Percentiles rank a stretch among this genome's conserved stretches.
phyloP scores from a whole-genome alignment of 164 flowering plant genomes.

The Piper longum region DNA sequence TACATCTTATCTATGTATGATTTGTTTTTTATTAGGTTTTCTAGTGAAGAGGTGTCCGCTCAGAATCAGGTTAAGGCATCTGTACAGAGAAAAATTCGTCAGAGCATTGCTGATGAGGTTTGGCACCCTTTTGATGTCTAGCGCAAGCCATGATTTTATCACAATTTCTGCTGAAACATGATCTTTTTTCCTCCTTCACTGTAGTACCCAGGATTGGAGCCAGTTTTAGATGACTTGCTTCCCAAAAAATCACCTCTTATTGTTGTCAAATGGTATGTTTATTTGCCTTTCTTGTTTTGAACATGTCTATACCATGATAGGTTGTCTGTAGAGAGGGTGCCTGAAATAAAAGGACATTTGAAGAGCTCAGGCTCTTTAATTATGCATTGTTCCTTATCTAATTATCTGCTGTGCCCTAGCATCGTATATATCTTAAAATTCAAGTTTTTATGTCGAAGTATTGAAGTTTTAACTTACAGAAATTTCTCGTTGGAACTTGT shows the following conservation, averaged over 20 bases:
- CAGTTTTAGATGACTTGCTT: constrained; percentile 83
- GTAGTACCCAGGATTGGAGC: constrained; percentile 96
- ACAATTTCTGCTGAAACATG: not conserved
- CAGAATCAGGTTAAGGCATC: constrained; percentile 99
- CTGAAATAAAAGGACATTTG: no score
- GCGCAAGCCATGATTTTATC: not conserved
- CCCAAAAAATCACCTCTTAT: constrained; percentile 93
- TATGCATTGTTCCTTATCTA: no score
- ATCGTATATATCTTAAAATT: no score
- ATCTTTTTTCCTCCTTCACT: not conserved
- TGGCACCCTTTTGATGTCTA: not conserved
- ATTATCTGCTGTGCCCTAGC: no score
- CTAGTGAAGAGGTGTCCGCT: constrained; percentile 80
- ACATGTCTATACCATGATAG: no score
- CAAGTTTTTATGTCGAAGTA: no score
- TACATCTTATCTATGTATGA: no score
- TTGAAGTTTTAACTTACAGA: not conserved
- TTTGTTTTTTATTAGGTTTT: constrained; percentile 35
- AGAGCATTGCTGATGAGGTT: constrained; percentile 96
- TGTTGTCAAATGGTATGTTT: constrained; percentile 72
- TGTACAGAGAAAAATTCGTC: constrained; percentile 87
- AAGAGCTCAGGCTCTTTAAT: no score
- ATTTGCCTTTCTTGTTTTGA: no score
- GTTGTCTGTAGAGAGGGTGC: no score
- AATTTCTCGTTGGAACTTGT: not conserved